A percentile compares a stretch with the other conserved stretches of the same genome.
Conservation (phyloP, 495 filamentous ascomycete species). For the Talaromyces liani region DNA sequence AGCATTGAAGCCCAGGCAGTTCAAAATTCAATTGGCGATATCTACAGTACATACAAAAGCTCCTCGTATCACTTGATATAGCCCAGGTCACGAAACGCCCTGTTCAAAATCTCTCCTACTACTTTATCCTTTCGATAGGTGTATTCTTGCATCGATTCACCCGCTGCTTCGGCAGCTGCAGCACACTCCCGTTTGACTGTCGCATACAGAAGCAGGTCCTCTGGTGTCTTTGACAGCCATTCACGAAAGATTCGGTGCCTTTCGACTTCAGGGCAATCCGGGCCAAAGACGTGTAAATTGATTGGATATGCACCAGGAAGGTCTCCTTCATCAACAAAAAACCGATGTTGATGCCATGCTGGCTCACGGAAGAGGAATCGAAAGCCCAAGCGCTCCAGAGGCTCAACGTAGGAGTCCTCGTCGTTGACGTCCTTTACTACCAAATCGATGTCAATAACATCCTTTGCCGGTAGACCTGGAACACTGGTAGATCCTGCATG, state of each 20-base stretch:
- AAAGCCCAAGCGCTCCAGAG: slow-evolving; percentile 35
- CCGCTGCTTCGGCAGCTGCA: slow-evolving; percentile 15
- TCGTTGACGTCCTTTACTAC: slow-evolving; percentile 25
- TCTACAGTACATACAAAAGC: neutral
- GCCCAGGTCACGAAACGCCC: slow-evolving; percentile 27
- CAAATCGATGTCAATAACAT: slow-evolving; percentile 33
- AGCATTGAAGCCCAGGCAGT: too few relatives aligned
- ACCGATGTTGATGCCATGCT: slow-evolving; percentile 39
- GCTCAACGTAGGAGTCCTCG: slow-evolving; percentile 34
- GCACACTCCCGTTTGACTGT: slow-evolving; percentile 31
- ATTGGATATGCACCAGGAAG: slow-evolving; percentile 19
- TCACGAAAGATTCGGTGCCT: slow-evolving; percentile 41
- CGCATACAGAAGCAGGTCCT: slow-evolving; percentile 32
- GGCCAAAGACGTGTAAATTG: slow-evolving; percentile 44
- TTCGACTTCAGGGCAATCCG: slow-evolving; percentile 29
- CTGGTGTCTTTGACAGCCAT: slow-evolving; percentile 30
- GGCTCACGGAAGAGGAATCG: slow-evolving; percentile 39
- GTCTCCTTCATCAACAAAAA: slow-evolving; percentile 22
- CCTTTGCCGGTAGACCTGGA: slow-evolving; percentile 24
- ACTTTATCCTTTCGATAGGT: slow-evolving; percentile 30
- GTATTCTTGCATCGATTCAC: slow-evolving; percentile 31
- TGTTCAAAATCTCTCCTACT: slow-evolving; percentile 31
- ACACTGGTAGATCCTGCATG: slow-evolving; percentile 47
- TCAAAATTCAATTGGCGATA: too few relatives aligned
- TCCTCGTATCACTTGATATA: slow-evolving; percentile 11